Base-by-base conservation (phyloP, 1,284 basidiomycete genomes). In the Prillingera fragicola region DNA sequence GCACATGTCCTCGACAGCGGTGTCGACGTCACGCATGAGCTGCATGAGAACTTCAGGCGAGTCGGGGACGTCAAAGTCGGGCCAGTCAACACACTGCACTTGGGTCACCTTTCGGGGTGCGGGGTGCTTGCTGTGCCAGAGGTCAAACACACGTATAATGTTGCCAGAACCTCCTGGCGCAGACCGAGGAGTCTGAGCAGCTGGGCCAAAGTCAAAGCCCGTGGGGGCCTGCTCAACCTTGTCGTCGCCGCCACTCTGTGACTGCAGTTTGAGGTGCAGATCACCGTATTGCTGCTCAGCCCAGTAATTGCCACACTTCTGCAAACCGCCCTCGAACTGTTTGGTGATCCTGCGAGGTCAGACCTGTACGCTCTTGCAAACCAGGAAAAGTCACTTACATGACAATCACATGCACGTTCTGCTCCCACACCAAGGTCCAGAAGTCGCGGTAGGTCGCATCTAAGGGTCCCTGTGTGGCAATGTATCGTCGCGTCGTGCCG, bases 301-400 rank as follows among this genome's bases (percentile, higher is more conserved):
- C 91, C 92, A 97, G 69, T 98, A 98, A 24, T 83, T 77, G 31
- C 89, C 88, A 64, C 92, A 95, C 69, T 98, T 96, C 54, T 89
- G 75, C 56, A 82, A 79, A 5, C 87, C 81, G 28, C 85, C 87
- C 70, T 98, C 94, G 53, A 85, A 78, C 67, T 96, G 87, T 40
- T 84, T 84, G 0, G 94, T 96, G 45, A 97, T 80, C 88, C 89
- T 91, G 47, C 10, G 85, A 80, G 48, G 87, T 84, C 41, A 87
- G 80, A 54, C 81, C 80, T 0, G 84, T 80, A 56, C 85, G 83
- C 65, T 8, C 27, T 25, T 34, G 8, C 29, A 39, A 38, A 43
- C 23, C n/a, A 14, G 27, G 21, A 31, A 23, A 31, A 37, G 42
- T 15, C 5, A 80, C 85, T 74, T 63, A 89, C 94, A 79, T 79